phyloP scores from a whole-genome alignment of 2,329 filamentous ascomycete species.

The Phialocephala sp. region DNA sequence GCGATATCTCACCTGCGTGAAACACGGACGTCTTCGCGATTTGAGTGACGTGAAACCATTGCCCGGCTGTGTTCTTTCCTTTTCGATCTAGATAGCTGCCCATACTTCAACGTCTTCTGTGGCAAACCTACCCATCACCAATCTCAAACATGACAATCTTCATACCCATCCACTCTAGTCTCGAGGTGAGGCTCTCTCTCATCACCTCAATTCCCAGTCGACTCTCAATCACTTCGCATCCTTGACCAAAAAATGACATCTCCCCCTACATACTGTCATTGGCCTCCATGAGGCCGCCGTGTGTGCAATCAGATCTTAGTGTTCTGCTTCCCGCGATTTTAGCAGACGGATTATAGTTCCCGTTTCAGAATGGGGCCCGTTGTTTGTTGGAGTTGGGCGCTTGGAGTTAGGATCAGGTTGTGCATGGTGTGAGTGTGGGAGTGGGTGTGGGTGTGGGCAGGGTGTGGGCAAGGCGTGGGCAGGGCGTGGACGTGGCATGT shows the following conservation, averaged over 20 bases:
- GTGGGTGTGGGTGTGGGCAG: no score
- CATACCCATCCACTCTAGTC: background rate
- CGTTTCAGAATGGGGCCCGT: background rate
- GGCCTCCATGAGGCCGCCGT: background rate
- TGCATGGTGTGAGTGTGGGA: no score
- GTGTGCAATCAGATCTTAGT: background rate
- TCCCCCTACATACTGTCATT: background rate
- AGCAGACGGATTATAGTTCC: conserved; percentile 1
- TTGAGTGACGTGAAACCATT: background rate
- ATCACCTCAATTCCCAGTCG: background rate
- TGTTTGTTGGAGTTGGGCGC: background rate
- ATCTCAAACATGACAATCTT: background rate
- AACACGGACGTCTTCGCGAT: background rate
- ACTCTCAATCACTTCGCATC: background rate
- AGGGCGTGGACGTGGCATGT: no score
- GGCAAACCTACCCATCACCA: background rate
- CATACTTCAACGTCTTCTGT: background rate
- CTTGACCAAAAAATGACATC: background rate
- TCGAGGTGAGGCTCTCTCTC: conserved; percentile 2
- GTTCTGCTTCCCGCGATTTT: background rate
- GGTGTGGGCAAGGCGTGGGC: no score
- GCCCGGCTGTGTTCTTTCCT: background rate
- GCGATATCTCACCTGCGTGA: background rate
- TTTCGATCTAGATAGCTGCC: background rate
- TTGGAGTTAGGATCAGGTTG: background rate